Evolutionary conservation across 495 filamentous ascomycete species (phyloP), one percentile per base, ranked within the genome.

Genomic region (Xylaria bambusicola): DNA sequence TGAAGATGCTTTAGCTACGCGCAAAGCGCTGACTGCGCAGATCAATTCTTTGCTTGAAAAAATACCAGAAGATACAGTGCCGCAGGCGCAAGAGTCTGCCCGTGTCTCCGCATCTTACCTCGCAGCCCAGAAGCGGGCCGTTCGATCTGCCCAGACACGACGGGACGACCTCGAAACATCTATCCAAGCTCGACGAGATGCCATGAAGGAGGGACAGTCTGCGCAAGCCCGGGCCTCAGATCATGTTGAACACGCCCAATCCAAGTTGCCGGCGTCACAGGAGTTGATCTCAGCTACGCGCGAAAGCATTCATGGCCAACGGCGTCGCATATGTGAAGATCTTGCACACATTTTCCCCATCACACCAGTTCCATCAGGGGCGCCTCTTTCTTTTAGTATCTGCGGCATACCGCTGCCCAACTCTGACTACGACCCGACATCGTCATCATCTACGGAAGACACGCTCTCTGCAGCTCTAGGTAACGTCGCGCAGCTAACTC

Each of bases 271-370:
- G 0, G 71, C 80, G 9, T 84, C 81, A 52, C 73, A 73, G 15
- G 69, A 75, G n/a, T 69, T 88, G 9, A 73, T 87, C 17, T 71
- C 77, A 9, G 67, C 81, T 17, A 86, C 83, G 13, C 79, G 77
- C 40, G 80, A 87, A 36, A 84, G 86, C 17, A 84, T 88, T 38
- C 86, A 83, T 63, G 90, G 88, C 23, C 94, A 98, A 72, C 85
- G 90, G 27, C 84, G 93, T 6, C 86, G 94, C 18, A 89, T 97
- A 52, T 90, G 90, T 65, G 88, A 92, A 66, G 92, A 96, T 63
- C 78, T 97, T 0, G 73, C 86, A 20, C 71, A 73, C 12, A 88
- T 96, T 58, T 97, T 91, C 69, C 87, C 88, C 15, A 95, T 97
- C 56, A 82, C 85, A 12, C 86, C 92, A 0, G 78, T 83, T 36